Evolutionary conservation across 1,284 basidiomycete species (phyloP), one percentile per base, ranked within the genome.

Genomic region (Vanrija humicola): DNA sequence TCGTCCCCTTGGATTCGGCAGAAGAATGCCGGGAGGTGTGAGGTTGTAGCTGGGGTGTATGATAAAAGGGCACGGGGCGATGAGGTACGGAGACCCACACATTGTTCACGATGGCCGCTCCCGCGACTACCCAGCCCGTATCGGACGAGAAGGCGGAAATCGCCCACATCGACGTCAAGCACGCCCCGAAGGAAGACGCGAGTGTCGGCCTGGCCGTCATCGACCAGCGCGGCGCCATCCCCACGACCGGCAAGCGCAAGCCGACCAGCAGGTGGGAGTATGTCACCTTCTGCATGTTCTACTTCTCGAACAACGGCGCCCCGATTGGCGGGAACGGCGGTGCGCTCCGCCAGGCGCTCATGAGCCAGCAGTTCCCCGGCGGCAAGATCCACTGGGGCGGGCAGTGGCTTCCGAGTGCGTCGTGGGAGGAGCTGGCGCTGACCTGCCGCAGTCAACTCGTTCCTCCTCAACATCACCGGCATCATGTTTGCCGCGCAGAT

Each of bases 391-490:
- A 21, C 44, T 57, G 18, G 47, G 51, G 28, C 51, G 56, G 43
- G 12, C 26, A 19, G 26, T 14, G 7, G 14, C 26, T 46, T 3
- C 16, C 49, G 51, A 25, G 48, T 26, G 38, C 46, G 39, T 48
- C 21, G 21, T n/a, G 25, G 21, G 9, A 12, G 18, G 8, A 7
- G 28, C 8, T 6, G 10, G 8, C 28, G 34, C 34, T 34, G 12
- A 21, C 18, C 14, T 23, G 21, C 21, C 18, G 28, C 51, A 56
- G 56, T 58, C 26, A 52, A 52, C 44, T 52, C 60, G 18, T 50
- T 63, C 52, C 44, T 63, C 9, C 59, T 63, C 48, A 53, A 63
- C 50, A 18, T 54, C 7, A 58, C 46, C 15, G 62, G 62, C n/a
- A 63, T 62, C 46, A 34, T 60, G 43, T 63, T 63, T 43, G 61